These are phyloP conservation scores for Fusarium cyanostomum DNA, from an alignment of 2,329 filamentous ascomycete species.

Conservation along the genomic window DNA sequence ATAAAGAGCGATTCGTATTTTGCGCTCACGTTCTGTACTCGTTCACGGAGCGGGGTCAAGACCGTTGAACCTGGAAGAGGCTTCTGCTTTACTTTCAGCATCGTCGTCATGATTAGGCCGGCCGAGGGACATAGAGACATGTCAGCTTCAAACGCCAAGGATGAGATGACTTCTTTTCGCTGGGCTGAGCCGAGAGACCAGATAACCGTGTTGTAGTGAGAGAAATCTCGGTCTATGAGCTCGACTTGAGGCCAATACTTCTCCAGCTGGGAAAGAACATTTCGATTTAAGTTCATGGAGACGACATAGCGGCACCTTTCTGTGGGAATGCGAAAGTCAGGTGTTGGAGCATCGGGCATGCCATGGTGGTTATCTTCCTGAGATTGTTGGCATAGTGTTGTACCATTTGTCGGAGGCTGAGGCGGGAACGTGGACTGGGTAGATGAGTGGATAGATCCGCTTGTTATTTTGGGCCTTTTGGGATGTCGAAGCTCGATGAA, in stretches of 20 bases:
- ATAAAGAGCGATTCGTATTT: constrained; percentile 76
- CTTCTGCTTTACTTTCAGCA: constrained; percentile 77
- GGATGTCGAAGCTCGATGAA: constrained; percentile 47
- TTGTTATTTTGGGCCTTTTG: constrained; percentile 35
- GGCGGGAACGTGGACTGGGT: background rate
- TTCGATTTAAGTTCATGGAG: constrained; percentile 58
- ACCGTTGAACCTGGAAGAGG: constrained; percentile 64
- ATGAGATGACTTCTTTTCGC: constrained; percentile 45
- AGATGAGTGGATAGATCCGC: background rate
- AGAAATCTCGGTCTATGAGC: constrained; percentile 70
- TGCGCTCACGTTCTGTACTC: constrained; percentile 60
- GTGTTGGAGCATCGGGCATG: constrained; percentile 16
- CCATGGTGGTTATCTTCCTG: background rate
- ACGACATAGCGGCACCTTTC: constrained; percentile 56
- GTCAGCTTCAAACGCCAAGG: constrained; percentile 71
- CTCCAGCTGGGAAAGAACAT: constrained; percentile 61
- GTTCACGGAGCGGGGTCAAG: constrained; percentile 61
- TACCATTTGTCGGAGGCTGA: no score
- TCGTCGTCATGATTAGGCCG: constrained; percentile 75
- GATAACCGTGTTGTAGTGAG: constrained; percentile 47
- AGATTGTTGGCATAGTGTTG: background rate
- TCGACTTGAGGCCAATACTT: constrained; percentile 58
- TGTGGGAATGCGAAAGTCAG: constrained; percentile 23
- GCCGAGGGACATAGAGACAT: constrained; percentile 74
- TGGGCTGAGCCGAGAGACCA: constrained; percentile 46